A percentile compares a stretch with the other conserved stretches of the same genome.
Evolutionary conservation across 2,329 filamentous ascomycete species (phyloP).

Genomic region (Lachnum nothofagi): DNA sequence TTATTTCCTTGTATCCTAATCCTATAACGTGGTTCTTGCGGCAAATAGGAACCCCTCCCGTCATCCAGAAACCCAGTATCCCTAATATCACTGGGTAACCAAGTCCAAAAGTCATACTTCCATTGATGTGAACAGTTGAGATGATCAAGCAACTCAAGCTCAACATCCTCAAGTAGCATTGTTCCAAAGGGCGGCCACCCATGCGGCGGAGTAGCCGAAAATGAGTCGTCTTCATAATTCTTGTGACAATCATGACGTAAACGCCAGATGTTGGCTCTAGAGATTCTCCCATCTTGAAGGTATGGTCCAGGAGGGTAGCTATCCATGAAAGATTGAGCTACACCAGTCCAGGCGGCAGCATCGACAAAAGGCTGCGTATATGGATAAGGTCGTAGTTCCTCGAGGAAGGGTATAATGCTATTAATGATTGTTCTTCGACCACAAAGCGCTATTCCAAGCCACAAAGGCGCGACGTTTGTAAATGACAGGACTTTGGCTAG

Average conservation of each 20-base stretch:
- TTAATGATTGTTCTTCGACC: background rate
- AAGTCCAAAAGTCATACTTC: conserved; percentile 1
- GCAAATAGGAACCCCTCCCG: too few relatives aligned
- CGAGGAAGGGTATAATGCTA: background rate
- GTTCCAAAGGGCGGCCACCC: background rate
- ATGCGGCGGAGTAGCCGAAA: background rate
- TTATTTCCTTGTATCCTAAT: too few relatives aligned
- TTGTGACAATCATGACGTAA: conserved; percentile 1
- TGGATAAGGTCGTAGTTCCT: background rate
- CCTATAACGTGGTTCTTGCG: too few relatives aligned
- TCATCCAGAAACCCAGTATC: too few relatives aligned
- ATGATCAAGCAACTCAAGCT: conserved; percentile 1
- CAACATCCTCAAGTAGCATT: conserved; percentile 1
- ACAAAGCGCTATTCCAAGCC: background rate
- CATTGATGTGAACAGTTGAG: background rate
- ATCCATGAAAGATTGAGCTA: conserved; percentile 2
- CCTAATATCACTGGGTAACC: too few relatives aligned
- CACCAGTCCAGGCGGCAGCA: background rate
- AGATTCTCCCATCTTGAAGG: background rate
- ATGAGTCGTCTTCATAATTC: background rate
- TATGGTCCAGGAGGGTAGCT: background rate
- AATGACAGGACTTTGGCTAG: background rate
- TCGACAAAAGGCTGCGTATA: background rate
- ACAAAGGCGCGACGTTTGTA: background rate
- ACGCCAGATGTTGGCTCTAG: conserved; percentile 1